Evolutionary conservation across 768 basidiomycete genomes (phyloP), one percentile per base, ranked within the genome.

Genomic region (Tricholoma flavovirens): DNA sequence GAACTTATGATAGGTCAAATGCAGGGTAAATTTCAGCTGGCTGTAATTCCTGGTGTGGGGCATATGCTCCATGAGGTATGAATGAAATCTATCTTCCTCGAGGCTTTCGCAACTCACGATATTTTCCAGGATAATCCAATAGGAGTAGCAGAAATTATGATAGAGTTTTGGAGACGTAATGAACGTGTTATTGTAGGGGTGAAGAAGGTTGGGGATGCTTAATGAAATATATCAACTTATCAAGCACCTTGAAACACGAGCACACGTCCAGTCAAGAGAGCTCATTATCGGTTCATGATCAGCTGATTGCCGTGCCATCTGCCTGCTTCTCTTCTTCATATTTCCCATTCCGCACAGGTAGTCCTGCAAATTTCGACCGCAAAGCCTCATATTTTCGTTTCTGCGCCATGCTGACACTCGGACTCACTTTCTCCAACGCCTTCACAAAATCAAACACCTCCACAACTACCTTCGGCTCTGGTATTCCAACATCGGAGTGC

Each of bases 1-100:
- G 86, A 92, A 61, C 78, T 99, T 46, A 97, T 96, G 88, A 93
- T 98, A 50, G 97, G 89, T 1, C 93, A 95, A 66, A 95, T 96
- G 93, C 92, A 87, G 68, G 91, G 87, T 64, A 98, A 97, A 69
- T 99, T 98, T 71, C 96, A 98, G 71, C 79, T 98, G 68, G 86
- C 81, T 21, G 93, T 99, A 35, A 80, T 96, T 57, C 81, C 84
- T 8, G 84, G 86, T 32, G 91, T 92, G 0, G 96, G 97, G 0
- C 97, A 99, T 66, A 90, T 97, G 75, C 67, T 99, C 21, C 96
- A 98, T 46, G 96, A 98, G 79, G 93, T 93, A 54, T 45, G 81
- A 67, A 7, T 11, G 29, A n/a, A 40, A 17, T 43, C 33, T 8
- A 43, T 30, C 36, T 52, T 60, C 53, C 6, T 61, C 43, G 15